Conservation (phyloP, 768 basidiomycete species). For the Russula emetica region DNA sequence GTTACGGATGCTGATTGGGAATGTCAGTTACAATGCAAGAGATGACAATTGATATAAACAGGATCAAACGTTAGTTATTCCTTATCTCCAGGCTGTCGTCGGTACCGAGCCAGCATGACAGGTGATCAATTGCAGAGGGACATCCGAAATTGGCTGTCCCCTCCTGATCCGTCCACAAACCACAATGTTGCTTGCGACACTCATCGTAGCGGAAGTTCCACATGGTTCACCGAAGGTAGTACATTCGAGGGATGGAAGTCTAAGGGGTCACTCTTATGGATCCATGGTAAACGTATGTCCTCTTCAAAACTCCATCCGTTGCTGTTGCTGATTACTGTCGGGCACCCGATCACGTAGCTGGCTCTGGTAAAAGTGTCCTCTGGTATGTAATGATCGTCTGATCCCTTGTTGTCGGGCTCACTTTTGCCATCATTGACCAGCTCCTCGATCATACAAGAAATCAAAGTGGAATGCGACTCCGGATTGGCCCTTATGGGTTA, state of each 20-base stretch:
- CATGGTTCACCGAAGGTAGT: neutral
- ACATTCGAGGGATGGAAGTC: neutral
- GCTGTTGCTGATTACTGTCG: neutral
- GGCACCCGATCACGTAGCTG: neutral
- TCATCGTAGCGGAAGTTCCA: neutral
- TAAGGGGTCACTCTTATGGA: neutral
- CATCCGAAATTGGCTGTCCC: neutral
- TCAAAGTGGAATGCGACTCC: neutral
- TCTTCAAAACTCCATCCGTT: neutral
- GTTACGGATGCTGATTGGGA: neutral
- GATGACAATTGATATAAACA: neutral
- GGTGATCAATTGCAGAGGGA: neutral
- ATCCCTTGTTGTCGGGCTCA: neutral
- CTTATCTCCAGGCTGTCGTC: neutral
- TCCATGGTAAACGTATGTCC: conserved; percentile 1
- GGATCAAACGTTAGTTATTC: neutral
- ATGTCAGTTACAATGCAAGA: neutral
- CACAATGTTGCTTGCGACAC: neutral
- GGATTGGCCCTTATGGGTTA: neutral
- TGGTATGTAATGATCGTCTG: neutral
- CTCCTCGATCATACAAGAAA: neutral
- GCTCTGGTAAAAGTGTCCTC: neutral
- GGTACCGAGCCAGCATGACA: neutral
- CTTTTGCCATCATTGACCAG: neutral
- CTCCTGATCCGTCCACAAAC: neutral